phyloP scores from a whole-genome alignment of 495 filamentous ascomycete genomes.

The Articulospora tetracladia region DNA sequence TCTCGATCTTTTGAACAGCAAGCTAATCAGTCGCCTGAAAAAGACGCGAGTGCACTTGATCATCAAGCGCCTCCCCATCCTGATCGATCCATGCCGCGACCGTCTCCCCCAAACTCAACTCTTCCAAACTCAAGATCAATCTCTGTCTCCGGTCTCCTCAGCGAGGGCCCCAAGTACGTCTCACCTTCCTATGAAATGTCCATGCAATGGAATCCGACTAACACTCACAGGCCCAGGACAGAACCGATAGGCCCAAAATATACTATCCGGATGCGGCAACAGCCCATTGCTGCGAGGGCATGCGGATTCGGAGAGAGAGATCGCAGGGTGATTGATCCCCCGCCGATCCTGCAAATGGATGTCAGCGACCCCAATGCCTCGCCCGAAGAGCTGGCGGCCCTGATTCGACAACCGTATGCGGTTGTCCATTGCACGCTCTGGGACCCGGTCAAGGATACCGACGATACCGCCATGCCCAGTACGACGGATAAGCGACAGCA shows the following conservation, averaged over 20 bases:
- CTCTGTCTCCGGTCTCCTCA: conserved; percentile 16
- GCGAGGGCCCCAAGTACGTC: conserved; percentile 11
- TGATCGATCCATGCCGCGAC: neutral
- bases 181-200: neutral
- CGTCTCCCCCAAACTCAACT: neutral
- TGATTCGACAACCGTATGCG: conserved; percentile 70
- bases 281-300: conserved; percentile 83
- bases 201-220: neutral
- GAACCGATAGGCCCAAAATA: conserved; percentile 31
- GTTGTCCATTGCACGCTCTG: conserved; percentile 81
- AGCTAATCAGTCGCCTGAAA: neutral
- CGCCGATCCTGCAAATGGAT: conserved; percentile 86
- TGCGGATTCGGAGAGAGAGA: conserved; percentile 95
- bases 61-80: neutral
- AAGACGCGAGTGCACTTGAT: neutral
- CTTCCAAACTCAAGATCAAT: conserved; percentile 3
- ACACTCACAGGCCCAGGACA: neutral
- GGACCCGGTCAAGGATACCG: conserved; percentile 55
- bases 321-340: conserved; percentile 89
- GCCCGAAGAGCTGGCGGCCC: conserved; percentile 47
- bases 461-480: conserved; percentile 53
- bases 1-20: neutral
- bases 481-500: conserved; percentile 53
- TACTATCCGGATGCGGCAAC: conserved; percentile 76
- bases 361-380: conserved; percentile 59